Conservation (phyloP, 164 flowering plant species). For the Vitis vinifera region ASM3070453v1 NC_081821.1:7464501-7465000, state of each 20-base stretch:
- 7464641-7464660: slow-evolving; percentile 60
- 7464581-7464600: slow-evolving; percentile 16
- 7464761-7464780: slow-evolving; percentile 59
- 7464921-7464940: too few relatives aligned
- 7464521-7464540: slow-evolving; percentile 52
- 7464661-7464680: slow-evolving; percentile 35
- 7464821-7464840: slow-evolving; percentile 87
- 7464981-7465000: too few relatives aligned
- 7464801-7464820: slow-evolving; percentile 64
- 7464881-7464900: background rate
- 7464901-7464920: too few relatives aligned
- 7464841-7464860: slow-evolving; percentile 99
- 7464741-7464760: slow-evolving; percentile 82
- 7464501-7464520: slow-evolving; percentile 62
- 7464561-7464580: slow-evolving; percentile 35
- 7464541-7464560: slow-evolving; percentile 39
- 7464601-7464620: slow-evolving; percentile 45
- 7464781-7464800: slow-evolving; percentile 78
- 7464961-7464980: too few relatives aligned
- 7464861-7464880: slow-evolving; percentile 7
- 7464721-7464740: slow-evolving; percentile 86
- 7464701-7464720: slow-evolving; percentile 85
- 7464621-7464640: slow-evolving; percentile 51
- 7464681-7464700: slow-evolving; percentile 6
- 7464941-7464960: too few relatives aligned